phyloP scores from a whole-genome alignment of 306 rosid genomes.

The Pterocarpus macrocarpus region DNA sequence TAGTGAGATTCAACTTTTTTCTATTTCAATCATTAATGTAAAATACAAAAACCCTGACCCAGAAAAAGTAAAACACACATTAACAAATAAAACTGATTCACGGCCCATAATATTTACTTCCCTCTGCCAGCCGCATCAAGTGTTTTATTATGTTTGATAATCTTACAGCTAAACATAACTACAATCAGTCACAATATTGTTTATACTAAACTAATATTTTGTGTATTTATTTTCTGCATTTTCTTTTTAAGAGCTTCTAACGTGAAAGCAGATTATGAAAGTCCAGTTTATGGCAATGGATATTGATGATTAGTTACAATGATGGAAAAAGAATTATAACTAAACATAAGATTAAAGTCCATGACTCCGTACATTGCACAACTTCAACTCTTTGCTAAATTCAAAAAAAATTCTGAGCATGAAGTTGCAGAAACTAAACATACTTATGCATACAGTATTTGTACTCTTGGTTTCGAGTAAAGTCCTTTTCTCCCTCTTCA shows the following conservation, averaged over 20 bases:
- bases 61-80: not conserved
- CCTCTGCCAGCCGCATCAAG: conserved; percentile 17
- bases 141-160: not conserved
- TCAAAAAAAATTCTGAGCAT: conserved; percentile 26
- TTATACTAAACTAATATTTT: not conserved
- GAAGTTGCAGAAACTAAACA: conserved; percentile 47
- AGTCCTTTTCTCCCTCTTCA: conserved; percentile 97
- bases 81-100: not conserved
- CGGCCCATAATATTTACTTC: not conserved
- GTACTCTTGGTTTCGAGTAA: conserved; percentile 79
- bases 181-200: not conserved
- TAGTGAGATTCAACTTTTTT: too few relatives aligned
- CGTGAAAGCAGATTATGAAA: not conserved
- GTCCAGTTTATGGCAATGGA: not conserved
- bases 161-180: not conserved
- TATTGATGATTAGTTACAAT: conserved; percentile 15
- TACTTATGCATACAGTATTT: conserved; percentile 91
- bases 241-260: conserved; percentile 9
- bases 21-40: not conserved
- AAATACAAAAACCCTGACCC: not conserved
- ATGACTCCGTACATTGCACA: not conserved
- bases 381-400: not conserved
- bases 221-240: not conserved
- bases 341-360: not conserved
- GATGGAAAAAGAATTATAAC: conserved; percentile 7